Conservation (phyloP, 208 protist species). For the Porcisia hertigi region DNA sequence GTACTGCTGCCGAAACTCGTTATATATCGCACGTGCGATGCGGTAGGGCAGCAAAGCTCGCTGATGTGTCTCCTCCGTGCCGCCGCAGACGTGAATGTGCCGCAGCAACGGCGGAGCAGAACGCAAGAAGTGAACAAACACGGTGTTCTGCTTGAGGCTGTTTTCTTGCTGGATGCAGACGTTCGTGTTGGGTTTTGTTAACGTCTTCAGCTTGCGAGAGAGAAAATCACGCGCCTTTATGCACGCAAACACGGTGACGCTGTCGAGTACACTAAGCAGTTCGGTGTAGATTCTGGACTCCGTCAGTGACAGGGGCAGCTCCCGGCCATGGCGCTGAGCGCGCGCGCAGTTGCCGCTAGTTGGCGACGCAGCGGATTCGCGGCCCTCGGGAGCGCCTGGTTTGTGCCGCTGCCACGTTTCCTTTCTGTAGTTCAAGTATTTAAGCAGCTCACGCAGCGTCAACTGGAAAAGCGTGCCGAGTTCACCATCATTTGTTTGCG, state of each 20-base stretch:
- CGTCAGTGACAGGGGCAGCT: conserved; percentile 44
- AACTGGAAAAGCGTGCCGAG: conserved; percentile 72
- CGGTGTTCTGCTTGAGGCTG: conserved; percentile 55
- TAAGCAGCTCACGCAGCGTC: conserved; percentile 51
- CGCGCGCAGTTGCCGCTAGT: not conserved
- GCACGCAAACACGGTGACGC: conserved; percentile 75
- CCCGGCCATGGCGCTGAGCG: conserved; percentile 9
- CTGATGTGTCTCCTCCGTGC: conserved; percentile 28
- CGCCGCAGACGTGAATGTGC: conserved; percentile 34
- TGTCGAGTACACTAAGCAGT: conserved; percentile 58
- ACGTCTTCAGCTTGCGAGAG: conserved; percentile 59
- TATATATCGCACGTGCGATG: conserved; percentile 71
- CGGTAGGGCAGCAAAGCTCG: conserved; percentile 51
- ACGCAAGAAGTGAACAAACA: conserved; percentile 80
- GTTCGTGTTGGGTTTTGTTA: conserved; percentile 78
- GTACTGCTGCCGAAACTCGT: conserved; percentile 75
- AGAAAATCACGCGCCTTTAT: conserved; percentile 75
- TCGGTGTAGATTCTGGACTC: conserved; percentile 65
- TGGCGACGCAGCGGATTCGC: not conserved
- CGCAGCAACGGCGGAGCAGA: conserved; percentile 52
- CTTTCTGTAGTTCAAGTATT: conserved; percentile 64
- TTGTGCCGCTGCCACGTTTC: conserved; percentile 34
- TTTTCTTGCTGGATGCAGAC: conserved; percentile 87
- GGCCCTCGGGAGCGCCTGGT: not conserved
- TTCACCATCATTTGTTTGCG: conserved; percentile 68